Evolutionary conservation across 2,329 filamentous ascomycete species (phyloP).

Genomic region (Aspergillus candidus): DNA sequence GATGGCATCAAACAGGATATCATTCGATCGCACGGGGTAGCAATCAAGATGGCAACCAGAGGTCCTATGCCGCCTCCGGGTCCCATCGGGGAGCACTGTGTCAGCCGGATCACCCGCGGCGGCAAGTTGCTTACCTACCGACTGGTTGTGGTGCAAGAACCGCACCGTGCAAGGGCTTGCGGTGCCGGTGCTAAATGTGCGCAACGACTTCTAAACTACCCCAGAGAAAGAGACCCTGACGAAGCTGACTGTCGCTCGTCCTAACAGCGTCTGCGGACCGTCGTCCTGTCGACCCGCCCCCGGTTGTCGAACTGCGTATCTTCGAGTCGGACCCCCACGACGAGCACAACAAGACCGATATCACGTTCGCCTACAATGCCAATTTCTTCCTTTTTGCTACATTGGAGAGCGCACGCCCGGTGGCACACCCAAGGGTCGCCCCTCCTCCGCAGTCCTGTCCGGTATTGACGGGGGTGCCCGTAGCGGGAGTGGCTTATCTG

Average conservation of each 20-base stretch:
- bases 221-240: constrained; percentile 2
- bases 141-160: constrained; percentile 85
- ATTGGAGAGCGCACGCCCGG: constrained; percentile 74
- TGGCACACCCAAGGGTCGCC: constrained; percentile 73
- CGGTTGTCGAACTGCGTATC: constrained; percentile 85
- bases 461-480: constrained; percentile 87
- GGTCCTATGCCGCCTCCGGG: constrained; percentile 32
- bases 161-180: constrained; percentile 87
- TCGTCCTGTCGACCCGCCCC: constrained; percentile 87
- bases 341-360: constrained; percentile 58
- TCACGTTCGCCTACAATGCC: constrained; percentile 88
- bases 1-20: no score
- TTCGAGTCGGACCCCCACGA: constrained; percentile 57
- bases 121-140: constrained; percentile 74
- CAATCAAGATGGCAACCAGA: constrained; percentile 38
- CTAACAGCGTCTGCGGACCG: constrained; percentile 71
- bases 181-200: constrained; percentile 92
- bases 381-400: constrained; percentile 98
- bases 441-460: constrained; percentile 63
- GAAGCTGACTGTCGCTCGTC: constrained; percentile 9
- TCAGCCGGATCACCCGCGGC: constrained; percentile 60
- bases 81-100: constrained; percentile 52
- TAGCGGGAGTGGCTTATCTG: constrained; percentile 92
- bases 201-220: constrained; percentile 23
- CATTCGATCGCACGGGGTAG: background rate